Conservation (phyloP, 768 basidiomycete species). For the Kwoniella sp. region DNA sequence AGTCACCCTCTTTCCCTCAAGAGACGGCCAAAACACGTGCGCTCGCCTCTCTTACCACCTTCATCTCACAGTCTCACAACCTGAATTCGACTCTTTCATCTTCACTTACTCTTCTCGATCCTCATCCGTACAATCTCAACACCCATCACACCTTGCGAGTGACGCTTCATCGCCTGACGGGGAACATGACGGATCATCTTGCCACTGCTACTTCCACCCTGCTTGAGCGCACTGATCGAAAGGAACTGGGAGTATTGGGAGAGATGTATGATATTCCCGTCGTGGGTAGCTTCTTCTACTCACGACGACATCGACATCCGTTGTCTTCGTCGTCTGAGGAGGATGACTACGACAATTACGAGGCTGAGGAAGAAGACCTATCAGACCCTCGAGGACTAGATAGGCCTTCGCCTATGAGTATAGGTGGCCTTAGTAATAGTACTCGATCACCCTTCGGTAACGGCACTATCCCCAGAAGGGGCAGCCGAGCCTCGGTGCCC, state of each 20-base stretch:
- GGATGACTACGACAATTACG: background rate
- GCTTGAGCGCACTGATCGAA: slow-evolving; percentile 29
- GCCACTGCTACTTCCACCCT: slow-evolving; percentile 38
- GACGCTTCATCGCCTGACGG: slow-evolving; percentile 31
- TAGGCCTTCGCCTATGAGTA: background rate
- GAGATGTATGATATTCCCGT: slow-evolving; percentile 52
- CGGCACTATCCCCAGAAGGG: background rate
- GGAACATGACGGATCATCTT: slow-evolving; percentile 39
- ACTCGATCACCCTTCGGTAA: slow-evolving; percentile 1
- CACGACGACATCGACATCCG: slow-evolving; percentile 12
- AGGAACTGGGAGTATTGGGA: slow-evolving; percentile 35
- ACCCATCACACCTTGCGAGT: slow-evolving; percentile 31
- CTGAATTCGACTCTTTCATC: slow-evolving; percentile 32
- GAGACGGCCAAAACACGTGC: slow-evolving; percentile 9
- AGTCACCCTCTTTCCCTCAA: background rate
- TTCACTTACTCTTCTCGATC: slow-evolving; percentile 22
- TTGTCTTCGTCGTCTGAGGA: slow-evolving; percentile 17
- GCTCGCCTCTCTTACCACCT: slow-evolving; percentile 9
- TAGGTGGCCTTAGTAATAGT: background rate
- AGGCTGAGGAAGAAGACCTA: background rate
- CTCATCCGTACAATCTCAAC: slow-evolving; percentile 11
- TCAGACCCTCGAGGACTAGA: background rate
- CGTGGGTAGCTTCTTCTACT: slow-evolving; percentile 22
- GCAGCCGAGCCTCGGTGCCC: background rate
- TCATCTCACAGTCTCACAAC: slow-evolving; percentile 25